Evolutionary conservation across 768 basidiomycete species (phyloP).

Genomic region (Dioszegia crocea): DNA sequence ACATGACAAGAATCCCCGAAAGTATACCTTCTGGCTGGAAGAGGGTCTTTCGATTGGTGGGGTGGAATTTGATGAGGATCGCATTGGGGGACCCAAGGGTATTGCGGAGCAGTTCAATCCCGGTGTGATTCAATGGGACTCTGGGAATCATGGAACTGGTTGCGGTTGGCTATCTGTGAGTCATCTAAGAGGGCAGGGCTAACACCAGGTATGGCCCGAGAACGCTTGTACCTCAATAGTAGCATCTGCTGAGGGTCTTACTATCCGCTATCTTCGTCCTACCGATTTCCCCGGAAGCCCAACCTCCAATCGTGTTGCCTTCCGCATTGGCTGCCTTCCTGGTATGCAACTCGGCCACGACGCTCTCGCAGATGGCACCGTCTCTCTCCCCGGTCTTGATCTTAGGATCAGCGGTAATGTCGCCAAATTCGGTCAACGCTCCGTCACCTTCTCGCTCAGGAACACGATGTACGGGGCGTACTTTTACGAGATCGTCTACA

Average conservation of each 20-base stretch:
- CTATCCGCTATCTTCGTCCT: conserved; percentile 10
- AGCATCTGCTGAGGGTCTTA: conserved; percentile 4
- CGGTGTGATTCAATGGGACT: conserved; percentile 24
- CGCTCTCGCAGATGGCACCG: not conserved
- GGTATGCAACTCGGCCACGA: not conserved
- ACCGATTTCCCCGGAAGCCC: not conserved
- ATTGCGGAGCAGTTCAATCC: conserved; percentile 11
- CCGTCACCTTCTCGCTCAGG: not conserved
- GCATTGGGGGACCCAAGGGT: conserved; percentile 14
- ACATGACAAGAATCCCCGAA: conserved; percentile 12
- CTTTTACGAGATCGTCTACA: conserved; percentile 9
- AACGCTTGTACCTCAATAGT: conserved; percentile 6
- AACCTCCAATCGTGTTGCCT: not conserved
- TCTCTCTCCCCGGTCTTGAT: conserved; percentile 18
- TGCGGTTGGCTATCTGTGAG: conserved; percentile 23
- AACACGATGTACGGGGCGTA: not conserved
- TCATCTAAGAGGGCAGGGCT: not conserved
- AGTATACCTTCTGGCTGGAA: conserved; percentile 16
- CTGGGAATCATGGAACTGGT: conserved; percentile 17
- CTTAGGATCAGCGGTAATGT: conserved; percentile 14
- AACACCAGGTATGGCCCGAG: conserved; percentile 13
- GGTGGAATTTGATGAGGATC: conserved; percentile 16
- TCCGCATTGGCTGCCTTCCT: conserved; percentile 14
- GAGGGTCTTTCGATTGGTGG: conserved; percentile 20
- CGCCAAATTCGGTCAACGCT: not conserved